Conservation (phyloP, 495 filamentous ascomycete species). For the Baudoinia panamericana region DNA sequence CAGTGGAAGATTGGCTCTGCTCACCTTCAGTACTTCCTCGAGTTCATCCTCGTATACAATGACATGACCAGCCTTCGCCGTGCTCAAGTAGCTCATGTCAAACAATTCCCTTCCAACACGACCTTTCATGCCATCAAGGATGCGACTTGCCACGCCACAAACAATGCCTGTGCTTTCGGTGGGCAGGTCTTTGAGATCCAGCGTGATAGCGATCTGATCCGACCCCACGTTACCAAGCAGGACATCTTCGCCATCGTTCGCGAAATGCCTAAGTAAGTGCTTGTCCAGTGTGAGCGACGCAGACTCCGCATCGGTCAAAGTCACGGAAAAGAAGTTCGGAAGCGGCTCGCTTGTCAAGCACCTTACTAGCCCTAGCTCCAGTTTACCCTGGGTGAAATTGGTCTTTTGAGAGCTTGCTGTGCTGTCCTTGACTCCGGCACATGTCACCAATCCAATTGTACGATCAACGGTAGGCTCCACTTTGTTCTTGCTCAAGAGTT, state of each 20-base stretch:
- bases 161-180: slow-evolving; percentile 76
- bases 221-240: slow-evolving; percentile 72
- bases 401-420: slow-evolving; percentile 20
- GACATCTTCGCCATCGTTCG: slow-evolving; percentile 41
- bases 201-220: slow-evolving; percentile 72
- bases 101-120: slow-evolving; percentile 34
- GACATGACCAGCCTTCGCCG: slow-evolving; percentile 79
- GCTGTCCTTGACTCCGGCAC: slow-evolving; percentile 52
- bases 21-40: slow-evolving; percentile 53
- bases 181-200: slow-evolving; percentile 70
- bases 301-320: slow-evolving; percentile 70
- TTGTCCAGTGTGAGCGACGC: slow-evolving; percentile 74
- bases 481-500: slow-evolving; percentile 54
- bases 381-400: slow-evolving; percentile 35
- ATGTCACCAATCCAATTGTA: slow-evolving; percentile 63
- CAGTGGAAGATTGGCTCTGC: too few species aligned
- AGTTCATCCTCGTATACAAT: slow-evolving; percentile 67
- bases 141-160: slow-evolving; percentile 58
- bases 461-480: slow-evolving; percentile 60
- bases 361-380: slow-evolving; percentile 54
- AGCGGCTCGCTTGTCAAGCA: slow-evolving; percentile 56
- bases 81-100: slow-evolving; percentile 87
- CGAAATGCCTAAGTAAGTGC: slow-evolving; percentile 46
- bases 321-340: slow-evolving; percentile 65
- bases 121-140: slow-evolving; percentile 28